Conservation (phyloP, 345 rosid species). For the Alliaria petiolata region DNA sequence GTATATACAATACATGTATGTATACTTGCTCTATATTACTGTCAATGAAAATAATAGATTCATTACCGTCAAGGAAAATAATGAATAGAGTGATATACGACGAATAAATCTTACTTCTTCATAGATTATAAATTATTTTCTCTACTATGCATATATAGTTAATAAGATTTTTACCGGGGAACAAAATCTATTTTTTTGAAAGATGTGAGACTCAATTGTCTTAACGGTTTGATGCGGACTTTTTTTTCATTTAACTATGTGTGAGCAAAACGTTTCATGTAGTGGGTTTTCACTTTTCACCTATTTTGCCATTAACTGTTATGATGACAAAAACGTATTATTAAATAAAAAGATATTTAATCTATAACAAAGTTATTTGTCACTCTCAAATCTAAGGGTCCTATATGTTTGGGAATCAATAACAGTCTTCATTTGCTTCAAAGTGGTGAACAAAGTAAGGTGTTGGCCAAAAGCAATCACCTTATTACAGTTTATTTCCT, state of each 20-base stretch:
- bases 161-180: too few relatives aligned
- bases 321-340: neutral
- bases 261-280: conserved; percentile 9
- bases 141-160: neutral
- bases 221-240: neutral
- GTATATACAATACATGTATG: neutral
- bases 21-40: neutral
- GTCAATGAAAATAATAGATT: neutral
- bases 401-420: conserved; percentile 37
- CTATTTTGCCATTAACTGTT: conserved; percentile 14
- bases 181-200: neutral
- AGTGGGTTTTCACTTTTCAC: conserved; percentile 14
- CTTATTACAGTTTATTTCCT: conserved; percentile 19
- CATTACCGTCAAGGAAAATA: neutral
- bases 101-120: neutral
- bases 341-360: neutral
- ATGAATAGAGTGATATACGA: neutral
- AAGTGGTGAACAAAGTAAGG: conserved; percentile 36
- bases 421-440: conserved; percentile 28
- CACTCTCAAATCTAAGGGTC: conserved; percentile 29
- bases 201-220: neutral
- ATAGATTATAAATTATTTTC: neutral
- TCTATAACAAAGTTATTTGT: conserved; percentile 5
- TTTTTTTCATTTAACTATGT: neutral
- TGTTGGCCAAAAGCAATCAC: conserved; percentile 35